phyloP scores from a whole-genome alignment of 2,329 filamentous ascomycete species.

The Botrytis cinerea region DNA sequence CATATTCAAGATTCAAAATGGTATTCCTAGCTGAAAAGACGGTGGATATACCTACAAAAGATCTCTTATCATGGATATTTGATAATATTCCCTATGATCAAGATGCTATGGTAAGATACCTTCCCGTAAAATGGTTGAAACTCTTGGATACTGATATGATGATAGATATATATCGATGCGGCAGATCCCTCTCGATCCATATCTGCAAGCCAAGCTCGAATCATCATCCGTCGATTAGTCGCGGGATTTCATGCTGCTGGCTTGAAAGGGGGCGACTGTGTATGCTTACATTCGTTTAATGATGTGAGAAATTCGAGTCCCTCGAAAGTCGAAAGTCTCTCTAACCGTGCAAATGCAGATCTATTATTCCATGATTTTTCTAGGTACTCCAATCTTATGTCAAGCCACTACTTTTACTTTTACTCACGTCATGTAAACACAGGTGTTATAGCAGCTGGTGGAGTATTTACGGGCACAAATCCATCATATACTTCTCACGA shows the following conservation, averaged over 20 bases:
- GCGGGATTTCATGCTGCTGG: conserved; percentile 37
- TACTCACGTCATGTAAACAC: conserved; percentile 25
- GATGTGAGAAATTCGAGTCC: conserved; percentile 30
- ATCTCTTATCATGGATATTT: conserved; percentile 37
- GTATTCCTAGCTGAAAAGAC: conserved; percentile 23
- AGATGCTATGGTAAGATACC: conserved; percentile 24
- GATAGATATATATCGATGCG: conserved; percentile 38
- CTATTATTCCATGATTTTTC: conserved; percentile 34
- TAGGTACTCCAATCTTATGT: conserved; percentile 25
- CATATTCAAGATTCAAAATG: conserved; percentile 2
- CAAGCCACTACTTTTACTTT: no score
- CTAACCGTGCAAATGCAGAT: conserved; percentile 26
- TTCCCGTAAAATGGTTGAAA: background rate
- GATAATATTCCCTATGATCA: conserved; percentile 32
- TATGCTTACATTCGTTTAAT: conserved; percentile 40
- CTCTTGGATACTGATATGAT: conserved; percentile 10
- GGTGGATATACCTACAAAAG: conserved; percentile 31
- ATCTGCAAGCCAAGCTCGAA: conserved; percentile 35
- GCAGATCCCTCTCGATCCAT: conserved; percentile 33
- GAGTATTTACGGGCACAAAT: conserved; percentile 37
- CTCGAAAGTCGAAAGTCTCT: background rate
- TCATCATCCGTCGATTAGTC: conserved; percentile 35
- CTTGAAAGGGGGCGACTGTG: conserved; percentile 38
- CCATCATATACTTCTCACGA: conserved; percentile 39
- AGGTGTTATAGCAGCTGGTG: conserved; percentile 38